Evolutionary conservation across 2,329 filamentous ascomycete species (phyloP), one percentile per base, ranked within the genome.

Genomic region (Fusarium buharicum): DNA sequence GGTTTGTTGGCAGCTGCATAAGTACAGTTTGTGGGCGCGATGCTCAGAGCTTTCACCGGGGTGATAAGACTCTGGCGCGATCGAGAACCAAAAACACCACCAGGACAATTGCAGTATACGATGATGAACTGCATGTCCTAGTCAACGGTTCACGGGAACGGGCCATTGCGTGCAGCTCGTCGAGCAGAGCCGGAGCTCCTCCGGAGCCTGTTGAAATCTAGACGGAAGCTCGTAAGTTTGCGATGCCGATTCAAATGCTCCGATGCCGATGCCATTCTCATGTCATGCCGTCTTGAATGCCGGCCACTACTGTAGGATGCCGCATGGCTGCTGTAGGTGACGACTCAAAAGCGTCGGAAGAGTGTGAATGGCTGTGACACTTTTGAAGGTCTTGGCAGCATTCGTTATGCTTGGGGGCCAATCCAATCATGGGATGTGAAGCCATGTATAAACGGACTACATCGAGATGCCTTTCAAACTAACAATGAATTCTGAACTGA

Each of bases 401-500:
- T 14, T 16, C 40, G 41, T 40, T 50, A 30, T 37, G 24, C 30
- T 27, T 30, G 38, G 13, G 24, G 13, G 13, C 44, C 36, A 58
- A 56, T 36, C 55, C 56, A 36, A 50, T 58, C 36, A 50, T 38
- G 46, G 31, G 37, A 31, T 18, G 45, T 50, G 45, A 55, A 43
- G 37, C 38, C 34, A 27, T 45, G n/a, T n/a, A 22, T 22, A 22
- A 41, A 33, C 33, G 37, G 38, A 66, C 27, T 17, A 43, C 55
- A 59, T 65, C 57, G 62, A 66, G 62, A 66, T 62, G 41, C n/a
- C n/a, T 49, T 33, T 31, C n/a, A n/a, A n/a, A n/a, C n/a, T n/a
- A n/a, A n/a, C n/a, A n/a, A n/a, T n/a, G n/a, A n/a, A n/a, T n/a
- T n/a, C n/a, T n/a, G n/a, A n/a, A 49, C 47, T 39, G 54, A 45